Percentiles rank a stretch among this genome's conserved stretches.
phyloP scores from a whole-genome alignment of 352 stramenopile genomes.

The Phytophthora brassicae region DNA sequence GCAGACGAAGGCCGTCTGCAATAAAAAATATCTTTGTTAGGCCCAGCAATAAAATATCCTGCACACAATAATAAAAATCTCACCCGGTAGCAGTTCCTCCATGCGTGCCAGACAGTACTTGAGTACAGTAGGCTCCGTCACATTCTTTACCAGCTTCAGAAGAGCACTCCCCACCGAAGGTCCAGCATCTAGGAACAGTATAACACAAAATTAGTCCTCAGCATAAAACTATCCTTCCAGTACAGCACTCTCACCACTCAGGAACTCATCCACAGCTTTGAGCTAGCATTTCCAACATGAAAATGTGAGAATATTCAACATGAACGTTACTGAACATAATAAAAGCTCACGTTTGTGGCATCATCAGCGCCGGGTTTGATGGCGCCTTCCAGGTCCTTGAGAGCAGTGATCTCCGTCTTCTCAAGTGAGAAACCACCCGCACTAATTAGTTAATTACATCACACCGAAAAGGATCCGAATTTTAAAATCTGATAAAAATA shows the following conservation, averaged over 20 bases:
- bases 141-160: conserved; percentile 88
- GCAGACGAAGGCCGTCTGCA: conserved; percentile 72
- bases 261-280: conserved; percentile 74
- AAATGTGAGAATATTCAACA: background rate
- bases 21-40: background rate
- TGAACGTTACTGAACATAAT: background rate
- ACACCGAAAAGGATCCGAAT: conserved; percentile 3
- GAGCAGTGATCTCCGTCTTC: conserved; percentile 81
- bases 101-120: conserved; percentile 87
- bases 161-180: conserved; percentile 59
- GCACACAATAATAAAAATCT: too few relatives aligned
- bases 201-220: background rate
- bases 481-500: too few relatives aligned
- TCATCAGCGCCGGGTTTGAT: conserved; percentile 69
- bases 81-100: conserved; percentile 83
- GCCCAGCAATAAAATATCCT: too few relatives aligned
- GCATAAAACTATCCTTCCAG: background rate
- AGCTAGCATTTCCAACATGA: conserved; percentile 30
- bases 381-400: conserved; percentile 82
- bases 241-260: conserved; percentile 35
- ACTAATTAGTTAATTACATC: too few relatives aligned
- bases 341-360: conserved; percentile 33
- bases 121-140: conserved; percentile 85
- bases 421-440: conserved; percentile 81
- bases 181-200: conserved; percentile 49